Percentiles rank a stretch among this genome's conserved stretches.
Evolutionary conservation across 1,139 yeast genomes (phyloP).

Genomic region (Meyerozyma sp.): DNA sequence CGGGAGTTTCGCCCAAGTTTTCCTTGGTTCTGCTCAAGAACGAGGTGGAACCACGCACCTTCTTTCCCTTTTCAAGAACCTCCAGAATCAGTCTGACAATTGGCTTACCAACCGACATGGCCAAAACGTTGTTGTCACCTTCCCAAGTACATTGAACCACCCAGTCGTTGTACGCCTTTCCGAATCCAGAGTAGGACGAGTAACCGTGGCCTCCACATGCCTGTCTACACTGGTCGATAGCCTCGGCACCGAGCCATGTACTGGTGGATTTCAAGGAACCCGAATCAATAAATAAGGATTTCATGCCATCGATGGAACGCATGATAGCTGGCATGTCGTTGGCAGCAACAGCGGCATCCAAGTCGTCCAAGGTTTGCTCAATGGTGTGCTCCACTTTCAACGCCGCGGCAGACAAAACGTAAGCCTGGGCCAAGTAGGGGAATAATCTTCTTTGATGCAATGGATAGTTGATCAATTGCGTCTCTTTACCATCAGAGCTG

Average conservation of each 20-base stretch:
- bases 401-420: slow-evolving; percentile 38
- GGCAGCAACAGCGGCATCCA: slow-evolving; percentile 32
- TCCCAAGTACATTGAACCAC: slow-evolving; percentile 52
- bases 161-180: slow-evolving; percentile 45
- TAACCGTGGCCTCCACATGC: slow-evolving; percentile 52
- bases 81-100: slow-evolving; percentile 30
- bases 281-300: slow-evolving; percentile 42
- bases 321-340: slow-evolving; percentile 32
- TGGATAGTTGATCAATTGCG: slow-evolving; percentile 42
- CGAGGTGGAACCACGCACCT: slow-evolving; percentile 32
- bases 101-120: slow-evolving; percentile 43
- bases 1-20: slow-evolving; percentile 20
- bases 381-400: slow-evolving; percentile 30
- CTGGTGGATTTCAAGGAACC: slow-evolving; percentile 44
- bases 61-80: slow-evolving; percentile 28
- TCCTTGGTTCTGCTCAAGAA: slow-evolving; percentile 36
- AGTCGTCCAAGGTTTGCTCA: slow-evolving; percentile 22
- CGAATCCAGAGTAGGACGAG: slow-evolving; percentile 43
- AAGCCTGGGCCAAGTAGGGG: slow-evolving; percentile 41
- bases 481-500: slow-evolving; percentile 23
- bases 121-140: slow-evolving; percentile 48
- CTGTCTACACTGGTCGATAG: slow-evolving; percentile 45
- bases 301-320: slow-evolving; percentile 35
- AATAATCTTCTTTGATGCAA: slow-evolving; percentile 43
- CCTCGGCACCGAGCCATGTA: slow-evolving; percentile 45